Base-by-base conservation (phyloP, 371 early-diverging fungal species). In the Mortierella sp. region DNA sequence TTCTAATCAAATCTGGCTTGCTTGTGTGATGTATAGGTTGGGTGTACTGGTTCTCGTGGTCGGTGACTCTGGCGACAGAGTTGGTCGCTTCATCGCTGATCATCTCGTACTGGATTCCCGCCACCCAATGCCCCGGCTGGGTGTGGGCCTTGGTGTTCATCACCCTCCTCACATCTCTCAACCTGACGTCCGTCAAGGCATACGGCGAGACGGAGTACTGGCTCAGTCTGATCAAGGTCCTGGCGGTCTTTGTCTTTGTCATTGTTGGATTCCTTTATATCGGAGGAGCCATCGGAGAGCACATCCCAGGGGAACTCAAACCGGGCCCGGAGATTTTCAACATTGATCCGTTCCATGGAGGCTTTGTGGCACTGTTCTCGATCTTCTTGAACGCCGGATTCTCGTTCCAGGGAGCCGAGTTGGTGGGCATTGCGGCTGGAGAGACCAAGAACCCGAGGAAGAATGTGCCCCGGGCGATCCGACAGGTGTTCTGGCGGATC, bases 21-120 rank as follows among this genome's bases (percentile, higher is more conserved):
- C 22, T n/a, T 1, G 9, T 14, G 5, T 14, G 29, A 11, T 67
- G 9, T 31, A 48, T 64, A 75, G 78, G 77, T 44, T 76, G 64
- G 74, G 86, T 90, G 66, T 93, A 95, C 83, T 96, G 97, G 96
- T 89, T 89, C 55, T 93, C 93, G 53, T 96, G 97, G 96, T 89
- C 94, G 66, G 88, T 95, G 19, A 93, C 95, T 1, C 89, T 94
- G 16, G 94, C 95, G 16, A 91, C 93, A 16, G 96, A 96, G 80
- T 79, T 94, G 13, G 84, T 88, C 8, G 94, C 93, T 26, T 87
- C 88, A 16, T 91, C 91, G 4, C 73, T 92, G 39, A 86, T 93
- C 65, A 88, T 94, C 70, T 74, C 80, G 68, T 95, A 87, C 87
- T 96, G 97, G 97, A 66, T 89, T 7, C 95, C 95, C 4, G n/a